Conservation (phyloP, 371 early-diverging fungal species). For the Mucor piriformis region DNA sequence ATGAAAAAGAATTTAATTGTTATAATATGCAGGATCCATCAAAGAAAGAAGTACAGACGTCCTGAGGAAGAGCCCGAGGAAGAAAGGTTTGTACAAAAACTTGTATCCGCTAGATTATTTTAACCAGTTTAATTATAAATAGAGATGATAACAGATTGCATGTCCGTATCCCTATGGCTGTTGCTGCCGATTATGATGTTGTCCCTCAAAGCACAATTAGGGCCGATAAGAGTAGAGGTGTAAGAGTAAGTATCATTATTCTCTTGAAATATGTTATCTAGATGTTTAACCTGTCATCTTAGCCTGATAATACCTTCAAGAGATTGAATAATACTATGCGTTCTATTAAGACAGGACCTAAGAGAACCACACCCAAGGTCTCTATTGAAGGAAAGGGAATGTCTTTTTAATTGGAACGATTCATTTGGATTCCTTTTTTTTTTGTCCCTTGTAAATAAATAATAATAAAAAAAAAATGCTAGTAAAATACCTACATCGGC, state of each 20-base stretch:
- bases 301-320: slow-evolving; percentile 39
- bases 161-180: slow-evolving; percentile 50
- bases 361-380: slow-evolving; percentile 38
- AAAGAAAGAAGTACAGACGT: slow-evolving; percentile 36
- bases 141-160: slow-evolving; percentile 25
- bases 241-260: slow-evolving; percentile 22
- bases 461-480: background rate
- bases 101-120: background rate
- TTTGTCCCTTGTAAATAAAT: background rate
- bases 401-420: slow-evolving; percentile 27
- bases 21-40: slow-evolving; percentile 23
- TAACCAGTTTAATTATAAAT: background rate
- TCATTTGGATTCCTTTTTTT: background rate
- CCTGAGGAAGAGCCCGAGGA: slow-evolving; percentile 33
- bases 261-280: background rate
- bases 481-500: too few relatives aligned
- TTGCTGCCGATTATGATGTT: slow-evolving; percentile 56
- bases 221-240: slow-evolving; percentile 28
- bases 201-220: slow-evolving; percentile 51
- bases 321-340: slow-evolving; percentile 45
- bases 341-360: slow-evolving; percentile 43
- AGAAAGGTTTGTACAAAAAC: slow-evolving; percentile 17
- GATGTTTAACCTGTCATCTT: background rate
- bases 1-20: background rate
- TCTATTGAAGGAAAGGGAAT: slow-evolving; percentile 45